Percentiles rank a stretch among this genome's conserved stretches.
Conservation (phyloP, 2,329 filamentous ascomycete genomes). For the Aspergillus sp. region DNA sequence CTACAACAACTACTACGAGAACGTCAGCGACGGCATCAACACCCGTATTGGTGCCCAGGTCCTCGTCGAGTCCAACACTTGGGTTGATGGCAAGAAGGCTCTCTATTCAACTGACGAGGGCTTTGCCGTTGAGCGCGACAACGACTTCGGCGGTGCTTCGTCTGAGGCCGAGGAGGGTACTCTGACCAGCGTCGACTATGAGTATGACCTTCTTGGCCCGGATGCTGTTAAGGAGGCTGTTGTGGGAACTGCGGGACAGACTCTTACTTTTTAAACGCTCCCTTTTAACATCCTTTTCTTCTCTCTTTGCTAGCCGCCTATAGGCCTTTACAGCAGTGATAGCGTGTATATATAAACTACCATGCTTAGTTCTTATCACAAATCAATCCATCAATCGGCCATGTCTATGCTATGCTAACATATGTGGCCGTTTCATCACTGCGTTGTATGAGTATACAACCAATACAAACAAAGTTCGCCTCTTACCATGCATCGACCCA, state of each 20-base stretch:
- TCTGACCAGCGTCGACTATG: constrained; percentile 55
- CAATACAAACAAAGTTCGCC: background rate
- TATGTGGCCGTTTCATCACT: background rate
- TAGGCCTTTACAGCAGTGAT: background rate
- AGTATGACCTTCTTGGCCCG: constrained; percentile 54
- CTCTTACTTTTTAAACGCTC: constrained; percentile 30
- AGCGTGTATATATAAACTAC: background rate
- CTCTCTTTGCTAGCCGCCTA: too few relatives aligned
- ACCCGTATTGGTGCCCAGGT: constrained; percentile 57
- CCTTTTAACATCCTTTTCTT: background rate
- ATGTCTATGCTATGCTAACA: background rate
- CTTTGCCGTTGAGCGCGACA: constrained; percentile 47
- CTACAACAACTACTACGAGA: constrained; percentile 54
- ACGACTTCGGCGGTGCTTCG: constrained; percentile 48
- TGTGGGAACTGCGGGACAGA: constrained; percentile 36
- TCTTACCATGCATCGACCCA: background rate
- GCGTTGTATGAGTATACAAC: background rate
- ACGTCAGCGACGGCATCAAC: constrained; percentile 55
- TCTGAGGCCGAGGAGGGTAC: constrained; percentile 54
- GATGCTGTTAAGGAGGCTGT: constrained; percentile 49
- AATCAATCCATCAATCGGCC: background rate
- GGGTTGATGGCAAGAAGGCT: constrained; percentile 47
- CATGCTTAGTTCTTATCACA: background rate
- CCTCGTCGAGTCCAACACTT: constrained; percentile 58
- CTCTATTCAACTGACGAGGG: constrained; percentile 49